Evolutionary conservation across 352 stramenopile genomes (phyloP), one percentile per base, ranked within the genome.

Genomic region (Phytophthora chlamydospora): DNA sequence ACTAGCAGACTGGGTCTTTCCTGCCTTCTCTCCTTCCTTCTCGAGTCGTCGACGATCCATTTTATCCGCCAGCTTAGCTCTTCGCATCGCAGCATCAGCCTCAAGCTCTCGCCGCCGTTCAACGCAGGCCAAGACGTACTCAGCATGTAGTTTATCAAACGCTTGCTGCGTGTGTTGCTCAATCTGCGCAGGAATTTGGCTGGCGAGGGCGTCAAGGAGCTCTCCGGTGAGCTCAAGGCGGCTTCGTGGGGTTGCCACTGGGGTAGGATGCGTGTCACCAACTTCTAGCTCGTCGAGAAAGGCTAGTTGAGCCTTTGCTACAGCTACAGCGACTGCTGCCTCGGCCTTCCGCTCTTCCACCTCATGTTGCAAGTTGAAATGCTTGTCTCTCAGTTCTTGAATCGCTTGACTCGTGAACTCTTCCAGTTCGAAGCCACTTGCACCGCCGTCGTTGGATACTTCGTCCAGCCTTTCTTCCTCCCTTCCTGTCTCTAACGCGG

Each of bases 21-120:
- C 34, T 17, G 21, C 19, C 5, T 10, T 38, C 21, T 53, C 19
- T 3, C 10, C 11, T 19, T 50, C 17, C 16, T 54, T 61, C 38
- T 66, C 54, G n/a, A 7, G 60, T n/a, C 50, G 36, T 36, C 54
- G 54, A 41, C 52, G 63, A 38, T 48, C 48, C 27, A 71, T 47
- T 47, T 55, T 73, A 5, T 73, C 64, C 21, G 33, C 39, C 11
- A 80, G 57, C 9, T 51, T 52, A 9, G 47, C 43, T 58, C 56
- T 73, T 19, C 34, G 54, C 33, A 59, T 42, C 21, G 56, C 49
- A 24, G 60, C 50, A 39, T 81, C 73, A 19, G 66, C 55, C 31
- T 81, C 45, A 2, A 80, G 49, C 6, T 76, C 65, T 24, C 31
- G 48, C 38, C 69, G 42, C 3, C 66, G 58, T 24, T 55, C 33